Evolutionary conservation across 1,284 basidiomycete genomes (phyloP).

Genomic region (Trichosporon coremiiforme): DNA sequence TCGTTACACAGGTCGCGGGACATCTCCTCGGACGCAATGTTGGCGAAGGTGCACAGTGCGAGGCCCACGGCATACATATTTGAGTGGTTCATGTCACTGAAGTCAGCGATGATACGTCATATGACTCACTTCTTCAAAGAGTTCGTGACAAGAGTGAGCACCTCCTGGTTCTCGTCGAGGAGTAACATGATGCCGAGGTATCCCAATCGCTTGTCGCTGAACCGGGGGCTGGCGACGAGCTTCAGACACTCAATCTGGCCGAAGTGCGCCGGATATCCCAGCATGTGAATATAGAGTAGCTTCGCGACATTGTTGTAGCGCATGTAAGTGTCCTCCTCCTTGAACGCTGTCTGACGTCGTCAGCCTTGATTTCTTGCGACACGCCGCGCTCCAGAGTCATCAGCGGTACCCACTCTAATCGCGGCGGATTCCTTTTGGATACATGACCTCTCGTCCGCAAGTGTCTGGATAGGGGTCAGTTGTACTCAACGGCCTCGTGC

Average conservation of each 20-base stretch:
- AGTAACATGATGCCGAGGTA: conserved; percentile 98
- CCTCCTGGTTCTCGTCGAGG: conserved; percentile 97
- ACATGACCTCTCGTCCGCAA: conserved; percentile 95
- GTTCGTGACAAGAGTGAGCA: conserved; percentile 95
- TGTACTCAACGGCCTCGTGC: not conserved
- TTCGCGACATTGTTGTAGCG: conserved; percentile 98
- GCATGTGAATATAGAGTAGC: conserved; percentile 99
- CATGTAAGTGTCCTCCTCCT: conserved; percentile 90
- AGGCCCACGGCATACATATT: conserved; percentile 99
- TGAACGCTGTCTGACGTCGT: conserved; percentile 72
- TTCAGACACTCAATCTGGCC: conserved; percentile 99
- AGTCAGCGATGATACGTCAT: conserved; percentile 9
- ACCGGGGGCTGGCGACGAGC: conserved; percentile 95
- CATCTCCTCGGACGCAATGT: conserved; percentile 99
- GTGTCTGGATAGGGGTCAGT: conserved; percentile 66
- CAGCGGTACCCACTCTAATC: conserved; percentile 63
- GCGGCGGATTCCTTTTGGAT: conserved; percentile 99
- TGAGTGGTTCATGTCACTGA: conserved; percentile 97
- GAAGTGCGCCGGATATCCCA: conserved; percentile 98
- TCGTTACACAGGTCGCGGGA: conserved; percentile 94
- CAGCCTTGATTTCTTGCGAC: not conserved
- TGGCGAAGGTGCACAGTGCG: conserved; percentile 96
- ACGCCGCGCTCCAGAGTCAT: not conserved
- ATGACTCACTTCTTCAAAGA: conserved; percentile 90
- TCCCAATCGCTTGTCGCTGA: conserved; percentile 94